Percentiles rank a stretch among this genome's conserved stretches.
These are phyloP conservation scores for Russula lepida DNA, from an alignment of 768 basidiomycete genomes.

Conservation along the genomic window DNA sequence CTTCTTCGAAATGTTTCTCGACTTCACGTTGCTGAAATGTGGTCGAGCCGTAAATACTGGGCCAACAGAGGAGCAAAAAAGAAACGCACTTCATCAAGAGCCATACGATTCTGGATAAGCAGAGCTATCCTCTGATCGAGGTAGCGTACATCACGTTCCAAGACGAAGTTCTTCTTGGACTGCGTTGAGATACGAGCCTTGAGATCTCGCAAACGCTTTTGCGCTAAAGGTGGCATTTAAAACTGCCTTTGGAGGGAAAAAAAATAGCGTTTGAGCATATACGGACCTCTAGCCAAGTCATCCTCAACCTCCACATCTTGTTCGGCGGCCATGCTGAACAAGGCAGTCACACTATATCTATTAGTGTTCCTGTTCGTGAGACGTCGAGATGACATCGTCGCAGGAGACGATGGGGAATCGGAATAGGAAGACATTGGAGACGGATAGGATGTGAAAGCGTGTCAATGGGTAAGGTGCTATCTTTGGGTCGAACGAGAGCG, in stretches of 20 bases:
- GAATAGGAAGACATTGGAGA: slow-evolving; percentile 46
- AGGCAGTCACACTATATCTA: slow-evolving; percentile 89
- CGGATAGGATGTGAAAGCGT: not conserved
- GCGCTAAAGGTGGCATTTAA: slow-evolving; percentile 46
- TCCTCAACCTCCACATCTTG: slow-evolving; percentile 98
- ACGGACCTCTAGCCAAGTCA: slow-evolving; percentile 85
- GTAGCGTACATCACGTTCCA: slow-evolving; percentile 97
- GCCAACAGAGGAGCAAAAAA: not conserved
- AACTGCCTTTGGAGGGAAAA: slow-evolving; percentile 1
- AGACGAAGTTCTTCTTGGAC: slow-evolving; percentile 99
- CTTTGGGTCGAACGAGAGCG: slow-evolving; percentile 7
- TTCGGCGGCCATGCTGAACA: slow-evolving; percentile 97
- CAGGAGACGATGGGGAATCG: slow-evolving; percentile 54
- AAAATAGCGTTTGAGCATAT: not conserved
- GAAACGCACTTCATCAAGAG: slow-evolving; percentile 72
- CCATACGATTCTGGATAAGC: slow-evolving; percentile 98
- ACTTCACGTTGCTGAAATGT: slow-evolving; percentile 79
- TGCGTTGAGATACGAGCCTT: slow-evolving; percentile 97
- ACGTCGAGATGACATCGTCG: slow-evolving; percentile 59
- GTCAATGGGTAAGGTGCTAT: slow-evolving; percentile 9
- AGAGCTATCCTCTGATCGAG: slow-evolving; percentile 95
- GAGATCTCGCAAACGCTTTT: slow-evolving; percentile 92
- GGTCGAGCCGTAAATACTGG: slow-evolving; percentile 16
- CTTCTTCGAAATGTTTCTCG: slow-evolving; percentile 90
- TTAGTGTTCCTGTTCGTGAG: slow-evolving; percentile 91